phyloP scores from a whole-genome alignment of 2,329 filamentous ascomycete species.

The Pestalotiopsis sp. region DNA sequence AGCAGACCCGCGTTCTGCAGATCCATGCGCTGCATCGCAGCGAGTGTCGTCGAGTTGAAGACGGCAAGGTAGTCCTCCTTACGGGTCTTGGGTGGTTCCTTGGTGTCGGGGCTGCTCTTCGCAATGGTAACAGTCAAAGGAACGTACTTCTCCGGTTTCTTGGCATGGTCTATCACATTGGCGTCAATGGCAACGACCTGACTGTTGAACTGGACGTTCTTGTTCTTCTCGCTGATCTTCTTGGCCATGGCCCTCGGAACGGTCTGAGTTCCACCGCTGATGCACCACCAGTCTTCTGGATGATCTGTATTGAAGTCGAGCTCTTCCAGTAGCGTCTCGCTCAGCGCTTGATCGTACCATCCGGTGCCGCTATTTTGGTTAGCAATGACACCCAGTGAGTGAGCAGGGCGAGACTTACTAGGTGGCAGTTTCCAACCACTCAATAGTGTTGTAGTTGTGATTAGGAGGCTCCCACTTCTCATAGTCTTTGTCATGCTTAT shows the following conservation, averaged over 20 bases:
- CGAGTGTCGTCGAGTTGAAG: slow-evolving; percentile 34
- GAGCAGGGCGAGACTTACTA: slow-evolving; percentile 13
- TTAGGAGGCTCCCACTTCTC: not conserved
- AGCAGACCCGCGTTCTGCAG: slow-evolving; percentile 22
- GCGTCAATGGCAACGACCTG: slow-evolving; percentile 6
- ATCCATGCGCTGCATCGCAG: slow-evolving; percentile 32
- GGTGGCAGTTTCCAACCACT: slow-evolving; percentile 9
- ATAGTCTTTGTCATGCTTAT: not conserved
- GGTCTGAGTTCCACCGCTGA: slow-evolving; percentile 19
- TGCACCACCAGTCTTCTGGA: slow-evolving; percentile 16
- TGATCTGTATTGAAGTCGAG: slow-evolving; percentile 18
- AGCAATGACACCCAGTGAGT: slow-evolving; percentile 1
- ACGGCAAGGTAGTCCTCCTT: slow-evolving; percentile 29
- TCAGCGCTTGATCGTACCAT: slow-evolving; percentile 22
- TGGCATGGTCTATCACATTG: not conserved
- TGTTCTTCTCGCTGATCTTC: not conserved
- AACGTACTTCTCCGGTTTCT: not conserved
- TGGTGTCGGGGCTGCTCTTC: not conserved
- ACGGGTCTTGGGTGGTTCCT: not conserved
- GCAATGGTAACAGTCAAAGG: not conserved
- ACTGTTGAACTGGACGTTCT: slow-evolving; percentile 7
- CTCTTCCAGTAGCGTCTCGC: slow-evolving; percentile 19
- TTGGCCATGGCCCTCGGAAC: slow-evolving; percentile 13
- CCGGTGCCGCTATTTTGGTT: slow-evolving; percentile 13
- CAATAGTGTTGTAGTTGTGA: slow-evolving; percentile 14